Base-by-base conservation (phyloP, 1,284 basidiomycete species). In the Ganoderma resinaceum region DNA sequence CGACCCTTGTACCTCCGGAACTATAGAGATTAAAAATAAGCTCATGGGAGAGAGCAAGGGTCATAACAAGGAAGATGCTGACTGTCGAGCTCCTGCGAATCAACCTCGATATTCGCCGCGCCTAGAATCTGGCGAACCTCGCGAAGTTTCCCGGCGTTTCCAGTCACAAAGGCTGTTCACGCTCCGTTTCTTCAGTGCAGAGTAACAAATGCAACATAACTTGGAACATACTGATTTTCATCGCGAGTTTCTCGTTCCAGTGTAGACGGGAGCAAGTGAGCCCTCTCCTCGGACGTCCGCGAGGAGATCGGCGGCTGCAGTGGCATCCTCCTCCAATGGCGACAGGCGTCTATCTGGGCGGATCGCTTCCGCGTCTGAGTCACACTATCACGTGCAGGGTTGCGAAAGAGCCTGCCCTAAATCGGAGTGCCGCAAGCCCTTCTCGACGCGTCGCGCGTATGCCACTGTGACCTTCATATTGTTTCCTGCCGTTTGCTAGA, bases 1-100 rank as follows among this genome's bases (percentile, higher is more conserved):
- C 3, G 92, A 93, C 49, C 97, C 97, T 81, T 99, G 97, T 2
- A 99, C 83, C 79, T 99, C 97, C 6, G 96, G 95, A 35, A 98
- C 95, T 96, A 33, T 20, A 35, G 2, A 11, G 12, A 23, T 53
- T 16, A 20, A 14, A 1, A 6, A 23, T 38, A 18, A 63, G n/a
- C 20, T 38, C 31, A 20, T 5, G 31, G 3, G 16, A 6, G 42
- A 3, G n/a, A 16, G 20, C 16, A 5, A 29, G 20, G 5, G 37
- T 20, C 23, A 26, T 12, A 1, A 38, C 53, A 12, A 23, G 31
- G 20, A 16, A 58, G 65, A 69, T 61, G 81, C 88, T 79, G 78
- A 89, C 92, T 86, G 71, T 95, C 91, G 31, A 95, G 82, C 72
- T 86, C 89, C 76, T 85, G 84, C 0, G 91, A 91, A 68, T 89